These are phyloP conservation scores for Rubroboletus satanas DNA, from an alignment of 768 basidiomycete genomes.

Conservation along the genomic window DNA sequence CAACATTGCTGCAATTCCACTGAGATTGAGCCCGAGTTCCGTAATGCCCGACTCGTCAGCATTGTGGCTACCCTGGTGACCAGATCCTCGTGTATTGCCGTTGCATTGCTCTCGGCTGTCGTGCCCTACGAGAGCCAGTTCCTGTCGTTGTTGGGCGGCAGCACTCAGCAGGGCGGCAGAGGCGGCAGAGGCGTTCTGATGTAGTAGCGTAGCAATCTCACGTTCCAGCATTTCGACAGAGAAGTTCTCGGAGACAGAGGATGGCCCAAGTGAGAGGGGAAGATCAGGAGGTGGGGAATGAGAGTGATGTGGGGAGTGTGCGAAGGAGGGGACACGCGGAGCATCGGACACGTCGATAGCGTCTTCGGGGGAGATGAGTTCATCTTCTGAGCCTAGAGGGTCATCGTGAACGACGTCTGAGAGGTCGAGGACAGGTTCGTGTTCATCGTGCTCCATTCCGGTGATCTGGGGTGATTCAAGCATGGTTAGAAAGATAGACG, in stretches of 20 bases:
- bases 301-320: conserved; percentile 12
- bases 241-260: conserved; percentile 45
- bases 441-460: conserved; percentile 51
- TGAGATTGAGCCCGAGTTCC: conserved; percentile 54
- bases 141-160: conserved; percentile 64
- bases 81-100: conserved; percentile 9
- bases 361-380: conserved; percentile 30
- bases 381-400: conserved; percentile 57
- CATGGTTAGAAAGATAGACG: background rate
- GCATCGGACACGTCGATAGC: conserved; percentile 30
- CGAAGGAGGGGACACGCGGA: conserved; percentile 30
- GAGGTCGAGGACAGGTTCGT: conserved; percentile 62
- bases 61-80: conserved; percentile 14
- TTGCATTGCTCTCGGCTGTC: conserved; percentile 29
- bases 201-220: conserved; percentile 70
- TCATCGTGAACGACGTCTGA: conserved; percentile 86
- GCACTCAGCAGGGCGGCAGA: conserved; percentile 61
- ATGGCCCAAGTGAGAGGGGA: conserved; percentile 38
- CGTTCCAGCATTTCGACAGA: conserved; percentile 73
- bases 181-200: conserved; percentile 70
- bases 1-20: conserved; percentile 71
- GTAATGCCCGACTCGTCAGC: conserved; percentile 17
- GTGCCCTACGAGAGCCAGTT: conserved; percentile 38
- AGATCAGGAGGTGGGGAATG: conserved; percentile 24
- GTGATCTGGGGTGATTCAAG: conserved; percentile 11